Conservation (phyloP, 2,329 filamentous ascomycete genomes). For the Ceratocystis diversiconidia region DNA sequence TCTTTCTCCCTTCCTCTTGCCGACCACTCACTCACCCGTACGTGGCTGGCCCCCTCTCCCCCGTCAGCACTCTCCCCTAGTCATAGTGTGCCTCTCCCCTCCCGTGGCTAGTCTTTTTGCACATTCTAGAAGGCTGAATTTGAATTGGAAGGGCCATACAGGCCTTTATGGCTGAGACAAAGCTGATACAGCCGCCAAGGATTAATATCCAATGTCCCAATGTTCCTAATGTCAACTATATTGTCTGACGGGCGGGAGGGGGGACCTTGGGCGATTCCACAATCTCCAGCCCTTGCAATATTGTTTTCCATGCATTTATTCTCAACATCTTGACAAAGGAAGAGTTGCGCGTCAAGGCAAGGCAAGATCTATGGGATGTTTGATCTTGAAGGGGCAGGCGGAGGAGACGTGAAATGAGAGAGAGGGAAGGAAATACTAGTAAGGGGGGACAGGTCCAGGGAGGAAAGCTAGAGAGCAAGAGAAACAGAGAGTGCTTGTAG, state of each 20-base stretch:
- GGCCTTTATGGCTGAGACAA: conserved; percentile 13
- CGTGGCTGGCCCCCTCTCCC: background rate
- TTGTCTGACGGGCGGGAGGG: background rate
- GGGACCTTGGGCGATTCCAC: background rate
- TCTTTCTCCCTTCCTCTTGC: background rate
- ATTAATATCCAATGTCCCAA: background rate
- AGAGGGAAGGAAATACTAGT: too few species aligned
- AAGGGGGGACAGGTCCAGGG: too few species aligned
- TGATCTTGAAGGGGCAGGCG: background rate
- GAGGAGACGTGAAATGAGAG: too few species aligned
- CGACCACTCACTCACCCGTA: background rate
- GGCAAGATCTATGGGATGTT: background rate
- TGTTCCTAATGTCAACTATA: background rate
- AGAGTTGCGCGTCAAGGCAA: background rate
- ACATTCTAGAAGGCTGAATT: conserved; percentile 5
- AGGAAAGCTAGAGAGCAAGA: background rate
- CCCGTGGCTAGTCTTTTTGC: background rate
- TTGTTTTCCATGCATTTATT: background rate
- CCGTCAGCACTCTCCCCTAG: background rate
- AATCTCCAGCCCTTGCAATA: background rate
- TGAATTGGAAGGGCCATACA: background rate
- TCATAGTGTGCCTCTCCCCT: background rate
- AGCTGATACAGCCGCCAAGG: conserved; percentile 14
- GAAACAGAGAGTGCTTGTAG: background rate
- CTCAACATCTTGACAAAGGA: background rate